phyloP scores from a whole-genome alignment of 2,329 filamentous ascomycete species.

The Conoideocrella luteorostrata region DNA sequence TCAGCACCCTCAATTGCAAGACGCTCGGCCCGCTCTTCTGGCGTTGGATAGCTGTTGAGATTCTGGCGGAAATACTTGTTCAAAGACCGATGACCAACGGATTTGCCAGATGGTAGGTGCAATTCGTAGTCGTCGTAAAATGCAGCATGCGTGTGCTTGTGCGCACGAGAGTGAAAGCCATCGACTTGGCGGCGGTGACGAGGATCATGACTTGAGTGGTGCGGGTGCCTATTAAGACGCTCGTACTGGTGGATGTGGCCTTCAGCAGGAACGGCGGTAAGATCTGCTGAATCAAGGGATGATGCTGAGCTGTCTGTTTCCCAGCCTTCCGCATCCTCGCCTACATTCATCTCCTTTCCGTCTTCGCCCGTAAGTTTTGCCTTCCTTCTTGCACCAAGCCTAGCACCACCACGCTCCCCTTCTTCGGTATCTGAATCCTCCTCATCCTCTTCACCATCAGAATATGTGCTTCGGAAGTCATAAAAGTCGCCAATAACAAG shows the following conservation, averaged over 20 bases:
- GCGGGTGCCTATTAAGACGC: slow-evolving; percentile 63
- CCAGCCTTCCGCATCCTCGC: slow-evolving; percentile 70
- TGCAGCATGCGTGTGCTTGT: slow-evolving; percentile 65
- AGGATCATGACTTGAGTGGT: slow-evolving; percentile 67
- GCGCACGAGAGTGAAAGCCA: slow-evolving; percentile 76
- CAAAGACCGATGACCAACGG: slow-evolving; percentile 82
- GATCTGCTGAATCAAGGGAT: slow-evolving; percentile 78
- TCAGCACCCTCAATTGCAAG: slow-evolving; percentile 49
- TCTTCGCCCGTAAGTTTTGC: slow-evolving; percentile 45
- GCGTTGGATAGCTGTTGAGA: slow-evolving; percentile 72
- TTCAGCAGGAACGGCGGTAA: slow-evolving; percentile 72
- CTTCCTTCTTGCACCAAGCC: slow-evolving; percentile 57
- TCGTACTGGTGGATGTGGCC: slow-evolving; percentile 65
- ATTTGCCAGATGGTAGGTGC: slow-evolving; percentile 82
- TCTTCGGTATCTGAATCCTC: slow-evolving; percentile 34
- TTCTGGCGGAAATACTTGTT: slow-evolving; percentile 91
- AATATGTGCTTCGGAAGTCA: slow-evolving; percentile 94
- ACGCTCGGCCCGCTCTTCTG: slow-evolving; percentile 67
- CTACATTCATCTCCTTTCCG: slow-evolving; percentile 44
- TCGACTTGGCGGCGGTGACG: slow-evolving; percentile 68
- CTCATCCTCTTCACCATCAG: slow-evolving; percentile 64
- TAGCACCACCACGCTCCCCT: slow-evolving; percentile 56
- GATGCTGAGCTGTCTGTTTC: slow-evolving; percentile 92
- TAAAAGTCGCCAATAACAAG: slow-evolving; percentile 94
- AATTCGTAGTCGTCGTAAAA: slow-evolving; percentile 93